Evolutionary conservation across 306 rosid species (phyloP), one percentile per base, ranked within the genome.

Genomic region (Ammopiptanthus mongolicus): DNA sequence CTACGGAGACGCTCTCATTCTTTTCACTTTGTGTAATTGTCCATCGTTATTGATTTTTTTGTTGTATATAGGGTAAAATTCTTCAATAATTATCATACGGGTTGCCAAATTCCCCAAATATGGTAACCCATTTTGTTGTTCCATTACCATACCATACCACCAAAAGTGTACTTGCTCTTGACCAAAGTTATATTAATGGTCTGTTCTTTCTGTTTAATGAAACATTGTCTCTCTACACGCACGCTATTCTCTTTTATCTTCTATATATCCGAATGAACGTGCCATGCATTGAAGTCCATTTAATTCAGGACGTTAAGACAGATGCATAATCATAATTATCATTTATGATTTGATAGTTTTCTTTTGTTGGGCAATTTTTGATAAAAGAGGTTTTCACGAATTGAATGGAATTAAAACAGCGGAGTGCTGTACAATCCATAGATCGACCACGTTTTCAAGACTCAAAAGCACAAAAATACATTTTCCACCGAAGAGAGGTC

Each of bases 1-100:
- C 78, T 67, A 81, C 78, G 57, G 17, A 74, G 75, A 68, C 56
- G 51, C 76, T 12, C 60, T 60, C 60, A 39, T 78, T 81, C 81
- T 82, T 78, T 82, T 68, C 65, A 51, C 67, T 59, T 59, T 72
- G 70, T 58, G 85, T 60, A 72, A 67, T 61, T 61, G 73, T 69
- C 69, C 63, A 72, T 64, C 76, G 25, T 74, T 65, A 63, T 76
- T 81, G 73, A 84, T 81, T 90, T 88, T 88, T 88, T 86, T 81
- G 78, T 77, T 86, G 89, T 89, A 78, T 82, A 88, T 90, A 87
- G 53, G 78, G 75, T 56, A 58, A 67, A 52, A 48, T 71, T 46
- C 47, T 65, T 78, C 68, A 80, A 90, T 86, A 79, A 86, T 83
- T 64, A 70, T 78, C 66, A 66, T 47, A 46, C 25, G 86, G 87